These are phyloP conservation scores for Clohesyomyces aquaticus DNA, from an alignment of 495 filamentous ascomycete species.

Conservation along the genomic window DNA sequence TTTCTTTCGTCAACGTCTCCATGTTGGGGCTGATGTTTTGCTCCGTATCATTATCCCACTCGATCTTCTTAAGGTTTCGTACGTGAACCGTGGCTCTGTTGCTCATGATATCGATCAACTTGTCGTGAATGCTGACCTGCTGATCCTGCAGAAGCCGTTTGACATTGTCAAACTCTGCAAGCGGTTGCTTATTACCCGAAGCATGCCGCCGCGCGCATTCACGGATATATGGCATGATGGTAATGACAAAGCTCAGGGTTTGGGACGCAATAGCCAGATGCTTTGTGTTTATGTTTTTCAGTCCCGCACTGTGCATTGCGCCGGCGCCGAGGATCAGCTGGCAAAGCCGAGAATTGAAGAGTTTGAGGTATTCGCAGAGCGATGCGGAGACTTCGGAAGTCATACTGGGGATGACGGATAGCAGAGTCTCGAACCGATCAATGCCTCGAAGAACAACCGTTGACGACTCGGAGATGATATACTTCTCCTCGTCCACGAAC, in stretches of 20 bases:
- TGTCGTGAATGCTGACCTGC: slow-evolving; percentile 90
- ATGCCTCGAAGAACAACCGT: slow-evolving; percentile 78
- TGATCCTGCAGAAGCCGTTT: slow-evolving; percentile 88
- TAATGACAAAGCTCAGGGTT: slow-evolving; percentile 83
- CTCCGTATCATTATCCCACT: slow-evolving; percentile 65
- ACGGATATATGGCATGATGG: slow-evolving; percentile 84
- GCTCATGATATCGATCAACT: slow-evolving; percentile 94
- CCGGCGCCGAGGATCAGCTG: slow-evolving; percentile 95
- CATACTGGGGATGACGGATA: slow-evolving; percentile 84
- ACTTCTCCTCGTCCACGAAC: slow-evolving; percentile 80
- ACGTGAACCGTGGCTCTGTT: slow-evolving; percentile 72
- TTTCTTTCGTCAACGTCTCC: slow-evolving; percentile 90
- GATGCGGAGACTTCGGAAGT: slow-evolving; percentile 77
- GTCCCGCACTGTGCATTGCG: slow-evolving; percentile 83
- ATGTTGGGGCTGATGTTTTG: slow-evolving; percentile 71
- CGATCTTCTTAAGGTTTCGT: slow-evolving; percentile 71
- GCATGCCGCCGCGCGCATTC: slow-evolving; percentile 84
- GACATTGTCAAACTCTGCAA: slow-evolving; percentile 93
- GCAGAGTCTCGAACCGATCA: slow-evolving; percentile 78
- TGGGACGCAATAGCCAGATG: slow-evolving; percentile 93
- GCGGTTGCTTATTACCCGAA: slow-evolving; percentile 60
- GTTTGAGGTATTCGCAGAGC: slow-evolving; percentile 73
- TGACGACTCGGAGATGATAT: slow-evolving; percentile 82
- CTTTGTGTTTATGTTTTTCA: slow-evolving; percentile 96
- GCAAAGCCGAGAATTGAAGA: slow-evolving; percentile 92